These are phyloP conservation scores for Penicillium sp. DNA, from an alignment of 2,329 filamentous ascomycete genomes.

Conservation along the genomic window DNA sequence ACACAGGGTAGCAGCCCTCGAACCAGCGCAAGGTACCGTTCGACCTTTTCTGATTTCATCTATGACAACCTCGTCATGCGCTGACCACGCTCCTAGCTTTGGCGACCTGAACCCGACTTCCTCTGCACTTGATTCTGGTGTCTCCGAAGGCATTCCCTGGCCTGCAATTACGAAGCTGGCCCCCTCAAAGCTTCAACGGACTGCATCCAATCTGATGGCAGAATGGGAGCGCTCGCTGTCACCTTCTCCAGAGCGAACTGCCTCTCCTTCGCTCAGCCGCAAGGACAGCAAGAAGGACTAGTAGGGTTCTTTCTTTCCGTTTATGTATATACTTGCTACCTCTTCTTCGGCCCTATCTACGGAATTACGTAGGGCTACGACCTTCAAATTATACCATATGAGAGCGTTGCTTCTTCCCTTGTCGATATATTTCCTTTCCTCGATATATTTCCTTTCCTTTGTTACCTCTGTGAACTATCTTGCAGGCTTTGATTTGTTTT, in stretches of 20 bases:
- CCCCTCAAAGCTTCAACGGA: slow-evolving; percentile 74
- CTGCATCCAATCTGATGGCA: slow-evolving; percentile 80
- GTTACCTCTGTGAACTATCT: background rate
- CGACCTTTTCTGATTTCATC: slow-evolving; percentile 25
- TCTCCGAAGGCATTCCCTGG: slow-evolving; percentile 55
- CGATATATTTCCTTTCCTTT: slow-evolving; percentile 10
- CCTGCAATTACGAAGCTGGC: slow-evolving; percentile 69
- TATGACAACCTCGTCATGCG: slow-evolving; percentile 29
- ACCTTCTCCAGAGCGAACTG: slow-evolving; percentile 42
- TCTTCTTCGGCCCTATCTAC: slow-evolving; percentile 21
- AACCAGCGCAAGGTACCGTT: slow-evolving; percentile 53
- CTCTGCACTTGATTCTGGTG: slow-evolving; percentile 30
- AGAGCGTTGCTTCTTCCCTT: slow-evolving; percentile 27
- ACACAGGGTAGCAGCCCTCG: slow-evolving; percentile 51
- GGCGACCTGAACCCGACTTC: slow-evolving; percentile 36
- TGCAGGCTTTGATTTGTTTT: background rate
- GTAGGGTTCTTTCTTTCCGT: slow-evolving; percentile 11
- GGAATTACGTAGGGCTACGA: slow-evolving; percentile 36
- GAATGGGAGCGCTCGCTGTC: slow-evolving; percentile 84
- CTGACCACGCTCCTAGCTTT: slow-evolving; percentile 36
- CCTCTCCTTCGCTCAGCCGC: slow-evolving; percentile 15
- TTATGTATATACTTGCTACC: slow-evolving; percentile 22
- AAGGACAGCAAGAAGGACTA: slow-evolving; percentile 36
- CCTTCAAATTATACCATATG: slow-evolving; percentile 24
- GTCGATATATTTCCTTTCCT: slow-evolving; percentile 9